Evolutionary conservation across 306 rosid genomes (phyloP), one percentile per base, ranked within the genome.

Genomic region (Cucumis hystrix): DNA sequence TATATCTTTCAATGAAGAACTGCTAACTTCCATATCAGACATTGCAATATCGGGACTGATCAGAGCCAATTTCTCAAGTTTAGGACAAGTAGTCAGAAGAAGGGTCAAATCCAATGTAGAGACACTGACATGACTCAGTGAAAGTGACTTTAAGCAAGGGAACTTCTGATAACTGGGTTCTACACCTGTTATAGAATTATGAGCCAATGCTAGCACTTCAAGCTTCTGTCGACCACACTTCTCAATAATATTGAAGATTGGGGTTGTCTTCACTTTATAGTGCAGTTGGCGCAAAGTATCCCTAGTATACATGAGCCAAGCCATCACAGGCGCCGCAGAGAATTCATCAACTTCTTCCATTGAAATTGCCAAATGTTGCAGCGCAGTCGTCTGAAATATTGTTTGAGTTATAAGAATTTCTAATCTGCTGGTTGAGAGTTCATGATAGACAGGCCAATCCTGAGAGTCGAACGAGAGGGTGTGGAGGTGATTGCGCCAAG

Each of bases 281-380:
- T 80, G 82, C 64, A 91, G 77, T 51, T 72, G 83, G 61, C 87
- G 86, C 79, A 91, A 45, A 28, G 92, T 87, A 13, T 89, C 93
- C 73, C 91, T 79, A 14, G 97, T 93, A 78, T 91, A 91, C 92
- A 93, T 87, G 65, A 93, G 92, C 97, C 98, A 93, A 67, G 97
- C 98, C 76, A 91, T 86, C 78, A 89, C 92, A 1, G 96, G 84
- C 0, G 96, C 86, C 9, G 97, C 96, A 0, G 90, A 89, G 77
- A 93, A 93, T 40, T 85, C 91, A 23, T 89, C 91, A 6, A 79
- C 89, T 56, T 88, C 93, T 47, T 93, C 97, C 98, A 91, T 87
- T 75, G 87, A 77, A 80, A 91, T 91, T 3, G 91, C 78, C 57
- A 94, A 74, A 20, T 86, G 72, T 72, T 83, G 91, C 82, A 93